Base-by-base conservation (phyloP, 208 protist species). In the Balamuthia mandrillaris region DNA sequence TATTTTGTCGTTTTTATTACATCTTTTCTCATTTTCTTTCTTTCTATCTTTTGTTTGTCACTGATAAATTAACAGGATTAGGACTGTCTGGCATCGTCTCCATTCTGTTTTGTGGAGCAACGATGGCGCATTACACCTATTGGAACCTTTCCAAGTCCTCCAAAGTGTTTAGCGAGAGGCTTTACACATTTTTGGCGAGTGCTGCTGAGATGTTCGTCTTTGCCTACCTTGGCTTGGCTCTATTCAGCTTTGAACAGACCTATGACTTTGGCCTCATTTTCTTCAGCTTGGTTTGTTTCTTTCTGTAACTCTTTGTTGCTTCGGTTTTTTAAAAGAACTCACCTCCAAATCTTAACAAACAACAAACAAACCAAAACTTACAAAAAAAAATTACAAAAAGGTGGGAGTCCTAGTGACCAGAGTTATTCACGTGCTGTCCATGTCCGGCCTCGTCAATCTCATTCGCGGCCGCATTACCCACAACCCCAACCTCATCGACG, bases 1-100 rank as follows among this genome's bases (percentile, higher is more conserved):
- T 37, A 44, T 10, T 66, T 37, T 3, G 60, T 29, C 42, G 24
- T 37, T n/a, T n/a, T n/a, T n/a, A n/a, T n/a, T n/a, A n/a, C n/a
- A n/a, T n/a, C n/a, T n/a, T n/a, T n/a, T n/a, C n/a, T n/a, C n/a
- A n/a, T n/a, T n/a, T n/a, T n/a, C n/a, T n/a, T n/a, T n/a, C n/a
- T n/a, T n/a, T n/a, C n/a, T n/a, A n/a, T n/a, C 12, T 14, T 24
- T 2, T 24, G 7, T 63, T 24, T n/a, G 47, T 10, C 18, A n/a
- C 47, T 52, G 14, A 52, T 52, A 18, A 52, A 14, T 33, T 3
- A 6, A 63, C 18, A 33, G 16, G 27, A 44, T 37, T 33, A 0
- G 47, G 78, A 7, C 75, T 93, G 42, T 87, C 63, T 5, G 93
- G 93, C 27, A 91, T 95, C 47, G 87, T 95, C 72, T 70, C 90